Evolutionary conservation across 164 flowering plant species (phyloP).

Genomic region (Chimonanthus praecox): DNA sequence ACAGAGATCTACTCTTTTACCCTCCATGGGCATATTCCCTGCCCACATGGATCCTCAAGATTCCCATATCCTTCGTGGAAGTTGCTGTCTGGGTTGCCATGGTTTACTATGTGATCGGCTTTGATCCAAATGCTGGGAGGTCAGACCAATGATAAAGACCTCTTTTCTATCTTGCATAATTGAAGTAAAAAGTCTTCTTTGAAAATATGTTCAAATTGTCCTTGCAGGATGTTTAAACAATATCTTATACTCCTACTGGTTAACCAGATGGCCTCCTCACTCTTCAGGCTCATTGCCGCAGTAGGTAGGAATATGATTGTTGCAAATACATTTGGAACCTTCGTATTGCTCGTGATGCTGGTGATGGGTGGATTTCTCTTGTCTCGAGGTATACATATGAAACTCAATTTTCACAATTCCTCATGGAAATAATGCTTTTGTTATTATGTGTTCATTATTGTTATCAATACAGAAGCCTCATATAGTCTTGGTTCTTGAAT

Average conservation of each 20-base stretch:
- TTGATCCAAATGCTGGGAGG: constrained; percentile 36
- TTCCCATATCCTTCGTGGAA: constrained; percentile 39
- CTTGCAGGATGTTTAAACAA: constrained; percentile 40
- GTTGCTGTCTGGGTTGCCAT: constrained; percentile 34
- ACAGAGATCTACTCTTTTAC: constrained; percentile 44
- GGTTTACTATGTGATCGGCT: constrained; percentile 50
- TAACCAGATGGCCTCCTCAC: constrained; percentile 45
- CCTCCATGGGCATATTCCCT: constrained; percentile 57
- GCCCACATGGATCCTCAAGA: constrained; percentile 50
- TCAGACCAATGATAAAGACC: neutral
- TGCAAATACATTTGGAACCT: constrained; percentile 2
- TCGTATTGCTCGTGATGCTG: constrained; percentile 21
- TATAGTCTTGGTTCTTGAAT: no score
- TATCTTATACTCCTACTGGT: constrained; percentile 34
- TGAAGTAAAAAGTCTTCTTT: neutral
- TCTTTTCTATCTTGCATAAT: neutral
- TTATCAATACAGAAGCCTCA: no score
- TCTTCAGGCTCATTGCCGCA: constrained; percentile 42
- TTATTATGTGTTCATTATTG: no score
- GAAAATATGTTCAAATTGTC: neutral
- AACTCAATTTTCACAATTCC: neutral
- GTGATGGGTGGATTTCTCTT: constrained; percentile 42
- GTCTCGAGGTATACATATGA: constrained; percentile 32
- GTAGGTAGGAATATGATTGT: constrained; percentile 29
- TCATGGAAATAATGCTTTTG: neutral